phyloP scores from a whole-genome alignment of 306 rosid genomes.

The Leucaena leucocephala region DNA sequence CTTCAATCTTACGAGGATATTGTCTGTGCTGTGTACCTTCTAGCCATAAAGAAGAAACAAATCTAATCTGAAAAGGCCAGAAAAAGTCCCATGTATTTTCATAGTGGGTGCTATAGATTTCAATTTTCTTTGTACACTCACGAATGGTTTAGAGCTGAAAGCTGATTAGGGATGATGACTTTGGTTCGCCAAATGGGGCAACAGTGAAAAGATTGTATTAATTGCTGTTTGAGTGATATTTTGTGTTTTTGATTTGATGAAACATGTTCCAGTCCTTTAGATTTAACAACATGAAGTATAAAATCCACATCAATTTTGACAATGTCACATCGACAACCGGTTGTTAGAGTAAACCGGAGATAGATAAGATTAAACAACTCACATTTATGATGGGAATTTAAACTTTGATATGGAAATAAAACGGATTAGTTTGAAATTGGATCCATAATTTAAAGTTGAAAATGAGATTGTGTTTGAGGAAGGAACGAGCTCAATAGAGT shows the following conservation, averaged over 20 bases:
- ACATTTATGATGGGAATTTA: not conserved
- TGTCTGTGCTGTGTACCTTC: not conserved
- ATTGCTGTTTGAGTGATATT: too few species aligned
- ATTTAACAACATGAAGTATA: too few species aligned
- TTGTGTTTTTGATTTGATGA: too few species aligned
- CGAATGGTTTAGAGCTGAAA: not conserved
- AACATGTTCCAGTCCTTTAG: too few species aligned
- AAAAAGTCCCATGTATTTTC: not conserved
- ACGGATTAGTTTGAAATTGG: not conserved
- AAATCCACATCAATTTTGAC: too few species aligned
- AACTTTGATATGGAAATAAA: not conserved
- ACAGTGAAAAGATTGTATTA: too few species aligned
- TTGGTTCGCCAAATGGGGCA: not conserved
- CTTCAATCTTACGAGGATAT: constrained; percentile 7
- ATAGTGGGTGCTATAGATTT: too few species aligned
- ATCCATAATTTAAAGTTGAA: not conserved
- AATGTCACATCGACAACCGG: too few species aligned
- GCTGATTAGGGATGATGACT: not conserved
- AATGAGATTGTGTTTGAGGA: too few species aligned
- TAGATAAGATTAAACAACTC: too few species aligned
- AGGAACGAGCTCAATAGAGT: too few species aligned
- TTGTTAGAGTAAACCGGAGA: too few species aligned
- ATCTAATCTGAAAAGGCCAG: not conserved
- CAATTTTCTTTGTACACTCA: not conserved
- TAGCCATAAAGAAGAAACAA: not conserved